These are phyloP conservation scores for Serendipita vermifera DNA, from an alignment of 768 basidiomycete species.

Conservation along the genomic window DNA sequence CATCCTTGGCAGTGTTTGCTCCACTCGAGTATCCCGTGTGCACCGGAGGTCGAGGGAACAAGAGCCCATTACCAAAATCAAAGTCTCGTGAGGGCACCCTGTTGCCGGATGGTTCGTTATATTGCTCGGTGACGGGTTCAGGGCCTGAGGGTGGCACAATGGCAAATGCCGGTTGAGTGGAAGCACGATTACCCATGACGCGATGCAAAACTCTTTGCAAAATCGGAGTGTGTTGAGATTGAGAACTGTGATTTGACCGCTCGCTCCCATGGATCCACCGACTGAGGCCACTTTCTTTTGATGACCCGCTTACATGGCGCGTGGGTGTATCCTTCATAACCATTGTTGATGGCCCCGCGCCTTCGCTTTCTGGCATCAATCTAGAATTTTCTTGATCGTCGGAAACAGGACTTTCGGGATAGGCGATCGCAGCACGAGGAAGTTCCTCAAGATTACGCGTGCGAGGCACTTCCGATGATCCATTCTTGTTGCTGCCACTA, in stretches of 20 bases:
- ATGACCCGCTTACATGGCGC: background rate
- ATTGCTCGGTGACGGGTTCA: background rate
- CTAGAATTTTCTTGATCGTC: background rate
- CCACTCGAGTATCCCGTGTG: constrained; percentile 7
- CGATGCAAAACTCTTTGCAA: background rate
- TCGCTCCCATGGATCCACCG: background rate
- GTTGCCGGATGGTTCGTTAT: background rate
- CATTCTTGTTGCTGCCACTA: background rate
- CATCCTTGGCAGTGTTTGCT: background rate
- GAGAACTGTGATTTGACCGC: background rate
- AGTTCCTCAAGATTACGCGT: constrained; percentile 4
- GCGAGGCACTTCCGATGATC: background rate
- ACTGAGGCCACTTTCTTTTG: background rate
- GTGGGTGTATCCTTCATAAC: background rate
- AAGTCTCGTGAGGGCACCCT: background rate
- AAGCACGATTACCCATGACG: background rate
- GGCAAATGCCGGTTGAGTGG: background rate
- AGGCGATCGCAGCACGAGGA: background rate
- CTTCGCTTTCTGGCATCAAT: background rate
- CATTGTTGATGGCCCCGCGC: no score
- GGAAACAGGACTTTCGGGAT: constrained; percentile 7
- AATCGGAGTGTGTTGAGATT: background rate
- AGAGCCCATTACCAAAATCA: constrained; percentile 2
- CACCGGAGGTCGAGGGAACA: constrained; percentile 2
- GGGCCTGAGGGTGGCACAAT: background rate